A percentile compares a stretch with the other conserved stretches of the same genome.
phyloP scores from a whole-genome alignment of 2,329 filamentous ascomycete species.

The Acrocalymma vagum region DNA sequence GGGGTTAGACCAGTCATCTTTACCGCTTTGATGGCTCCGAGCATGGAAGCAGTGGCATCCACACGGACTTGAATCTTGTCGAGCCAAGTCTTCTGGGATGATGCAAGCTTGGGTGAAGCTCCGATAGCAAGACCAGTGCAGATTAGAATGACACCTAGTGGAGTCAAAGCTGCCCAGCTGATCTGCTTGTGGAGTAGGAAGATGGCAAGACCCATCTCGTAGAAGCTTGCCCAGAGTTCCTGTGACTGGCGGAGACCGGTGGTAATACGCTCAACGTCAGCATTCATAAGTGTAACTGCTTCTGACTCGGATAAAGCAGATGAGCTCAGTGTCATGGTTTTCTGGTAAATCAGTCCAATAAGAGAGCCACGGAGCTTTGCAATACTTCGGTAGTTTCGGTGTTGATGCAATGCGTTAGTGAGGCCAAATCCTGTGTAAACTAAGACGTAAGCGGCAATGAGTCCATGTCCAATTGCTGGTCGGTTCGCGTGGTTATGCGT shows the following conservation, averaged over 20 bases:
- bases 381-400: conserved; percentile 17
- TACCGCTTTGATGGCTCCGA: conserved; percentile 21
- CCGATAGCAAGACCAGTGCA: conserved; percentile 13
- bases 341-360: conserved; percentile 18
- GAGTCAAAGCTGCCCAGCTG: conserved; percentile 15
- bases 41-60: conserved; percentile 19
- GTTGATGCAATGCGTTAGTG: conserved; percentile 12
- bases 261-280: conserved; percentile 23
- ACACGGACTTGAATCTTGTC: conserved; percentile 21
- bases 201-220: conserved; percentile 16
- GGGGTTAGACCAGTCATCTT: conserved; percentile 21
- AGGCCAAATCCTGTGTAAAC: conserved; percentile 19
- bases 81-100: conserved; percentile 23
- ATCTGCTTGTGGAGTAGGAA: conserved; percentile 20
- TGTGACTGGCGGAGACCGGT: conserved; percentile 14
- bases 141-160: conserved; percentile 15
- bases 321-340: conserved; percentile 16
- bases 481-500: conserved; percentile 16
- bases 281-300: conserved; percentile 23
- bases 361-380: conserved; percentile 18
- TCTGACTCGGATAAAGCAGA: conserved; percentile 15
- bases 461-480: conserved; percentile 14
- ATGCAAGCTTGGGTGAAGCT: conserved; percentile 12
- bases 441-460: conserved; percentile 19
- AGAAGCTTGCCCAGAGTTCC: conserved; percentile 20